Conservation (phyloP, 1,284 basidiomycete genomes). For the Leccinum cinnamomeum region DNA sequence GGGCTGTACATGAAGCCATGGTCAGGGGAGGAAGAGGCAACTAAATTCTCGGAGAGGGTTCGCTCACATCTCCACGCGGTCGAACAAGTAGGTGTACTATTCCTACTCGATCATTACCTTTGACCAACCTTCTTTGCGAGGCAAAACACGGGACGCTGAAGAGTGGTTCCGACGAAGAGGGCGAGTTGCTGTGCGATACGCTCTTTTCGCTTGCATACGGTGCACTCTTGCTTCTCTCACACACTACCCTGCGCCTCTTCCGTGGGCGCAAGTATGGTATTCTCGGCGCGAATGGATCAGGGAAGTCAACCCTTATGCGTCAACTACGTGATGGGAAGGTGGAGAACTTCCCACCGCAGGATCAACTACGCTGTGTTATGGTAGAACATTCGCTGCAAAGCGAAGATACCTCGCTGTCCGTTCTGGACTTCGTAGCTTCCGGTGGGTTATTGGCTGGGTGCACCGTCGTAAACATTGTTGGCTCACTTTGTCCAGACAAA, state of each 20-base stretch:
- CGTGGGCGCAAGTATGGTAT: constrained; percentile 95
- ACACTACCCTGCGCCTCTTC: constrained; percentile 89
- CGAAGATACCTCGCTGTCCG: constrained; percentile 79
- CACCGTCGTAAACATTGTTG: constrained; percentile 5
- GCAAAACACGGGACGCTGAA: constrained; percentile 50
- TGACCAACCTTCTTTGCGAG: constrained; percentile 35
- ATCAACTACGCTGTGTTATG: constrained; percentile 88
- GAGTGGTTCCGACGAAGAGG: constrained; percentile 64
- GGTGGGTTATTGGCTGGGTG: constrained; percentile 46
- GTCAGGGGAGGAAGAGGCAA: constrained; percentile 51
- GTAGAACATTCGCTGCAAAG: constrained; percentile 96
- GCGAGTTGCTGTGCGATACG: constrained; percentile 88
- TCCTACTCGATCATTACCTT: constrained; percentile 7
- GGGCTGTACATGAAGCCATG: constrained; percentile 72
- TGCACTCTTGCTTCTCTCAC: constrained; percentile 92
- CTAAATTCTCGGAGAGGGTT: constrained; percentile 61
- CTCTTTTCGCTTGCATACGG: constrained; percentile 98
- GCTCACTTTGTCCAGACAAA: constrained; percentile 46
- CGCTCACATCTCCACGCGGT: constrained; percentile 76
- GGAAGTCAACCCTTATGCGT: constrained; percentile 96
- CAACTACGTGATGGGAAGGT: constrained; percentile 94
- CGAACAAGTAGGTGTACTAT: constrained; percentile 52
- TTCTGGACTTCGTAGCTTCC: constrained; percentile 87
- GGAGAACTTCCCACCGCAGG: constrained; percentile 93
- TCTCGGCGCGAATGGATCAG: constrained; percentile 93